Base-by-base conservation (phyloP, 2,329 filamentous ascomycete species). In the Exutisphaerella laricina region DNA sequence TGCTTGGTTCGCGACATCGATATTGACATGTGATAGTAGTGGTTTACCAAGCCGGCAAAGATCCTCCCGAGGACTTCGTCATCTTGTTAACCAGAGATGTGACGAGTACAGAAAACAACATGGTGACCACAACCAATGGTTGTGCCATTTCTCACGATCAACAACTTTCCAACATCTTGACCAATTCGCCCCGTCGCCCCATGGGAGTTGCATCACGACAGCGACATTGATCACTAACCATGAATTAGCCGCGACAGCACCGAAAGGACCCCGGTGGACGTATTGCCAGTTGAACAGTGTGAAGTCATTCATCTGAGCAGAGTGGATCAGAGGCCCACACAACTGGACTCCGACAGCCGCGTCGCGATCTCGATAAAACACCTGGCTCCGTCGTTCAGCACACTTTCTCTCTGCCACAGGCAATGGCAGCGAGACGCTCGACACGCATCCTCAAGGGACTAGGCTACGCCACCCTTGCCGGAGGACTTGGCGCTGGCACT, bases 401-500 rank as follows among this genome's bases (percentile, higher is more conserved):
- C 16, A 32, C 16, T 21, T 29, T 31, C 41, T 41, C 44, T 45
- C 20, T 30, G 38, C 35, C 30, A 29, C 38, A 18, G 31, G 23
- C 39, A 44, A 58, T 59, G 58, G 57, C 58, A 44, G 48, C 51
- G 21, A 50, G 56, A 34, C 52, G 53, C 42, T 53, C 54, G 25
- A 48, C 50, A 40, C 45, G 48, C 26, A 49, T 80, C 48, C 57
- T 81, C 54, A 74, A 71, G 60, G 75, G 75, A 36, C 63, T 80
- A 48, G 71, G 80, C 21, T 82, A 82, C 64, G 74, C 75, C 39
- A 70, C 75, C 29, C 74, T 70, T 39, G 77, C 74, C 16, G 70
- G 72, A 44, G 68, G 70, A 25, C 69, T 71, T 39, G 74, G 74
- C 53, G 75, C 73, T 40, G 73, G 73, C 43, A 69, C 72, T 32